These are phyloP conservation scores for Pseudonitzschia multistriata DNA, from an alignment of 108 stramenopile species.

Conservation along the genomic window DNA sequence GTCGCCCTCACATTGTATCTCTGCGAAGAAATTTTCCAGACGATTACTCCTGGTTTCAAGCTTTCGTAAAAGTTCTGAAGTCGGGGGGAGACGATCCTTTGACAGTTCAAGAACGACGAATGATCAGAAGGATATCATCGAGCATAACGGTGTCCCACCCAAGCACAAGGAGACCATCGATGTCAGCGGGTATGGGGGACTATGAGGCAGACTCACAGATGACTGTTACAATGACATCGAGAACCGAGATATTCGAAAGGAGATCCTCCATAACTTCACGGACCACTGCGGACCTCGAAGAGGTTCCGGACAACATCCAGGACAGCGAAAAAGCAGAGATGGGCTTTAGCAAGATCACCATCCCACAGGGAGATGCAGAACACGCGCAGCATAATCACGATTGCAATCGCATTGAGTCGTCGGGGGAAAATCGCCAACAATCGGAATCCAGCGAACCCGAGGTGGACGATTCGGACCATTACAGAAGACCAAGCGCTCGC, in stretches of 20 bases:
- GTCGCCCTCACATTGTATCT: slow-evolving; percentile 7
- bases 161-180: neutral
- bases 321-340: neutral
- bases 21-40: neutral
- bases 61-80: neutral
- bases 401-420: neutral
- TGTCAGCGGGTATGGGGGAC: neutral
- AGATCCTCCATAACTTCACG: neutral
- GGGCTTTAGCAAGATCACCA: neutral
- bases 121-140: neutral
- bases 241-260: neutral
- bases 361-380: neutral
- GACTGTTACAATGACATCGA: neutral
- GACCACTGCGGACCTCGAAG: neutral
- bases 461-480: neutral
- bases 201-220: neutral
- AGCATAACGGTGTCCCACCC: neutral
- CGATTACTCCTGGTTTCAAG: slow-evolving; percentile 5
- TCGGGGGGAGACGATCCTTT: neutral
- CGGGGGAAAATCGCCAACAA: neutral
- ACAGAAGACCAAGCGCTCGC: too few relatives aligned
- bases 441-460: neutral
- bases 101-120: neutral
- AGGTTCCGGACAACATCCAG: neutral
- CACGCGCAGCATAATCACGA: neutral